A percentile compares a stretch with the other conserved stretches of the same genome.
Evolutionary conservation across 225 moss, liverwort and hornwort species (phyloP).

Genomic region (Antitrichia curtipendula): DNA sequence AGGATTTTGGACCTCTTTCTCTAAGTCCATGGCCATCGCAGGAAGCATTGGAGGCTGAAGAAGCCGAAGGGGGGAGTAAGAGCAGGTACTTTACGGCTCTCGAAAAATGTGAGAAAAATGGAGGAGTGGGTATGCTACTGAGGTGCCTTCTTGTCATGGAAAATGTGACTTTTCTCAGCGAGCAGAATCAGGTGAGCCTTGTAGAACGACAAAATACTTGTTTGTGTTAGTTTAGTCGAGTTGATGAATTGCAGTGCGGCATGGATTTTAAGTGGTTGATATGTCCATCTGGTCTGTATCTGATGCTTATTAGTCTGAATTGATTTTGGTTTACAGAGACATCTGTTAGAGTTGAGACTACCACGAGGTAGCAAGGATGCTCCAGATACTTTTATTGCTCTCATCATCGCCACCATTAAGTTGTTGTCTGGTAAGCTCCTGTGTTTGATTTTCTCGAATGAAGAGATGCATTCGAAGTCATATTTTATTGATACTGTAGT

Average conservation of each 20-base stretch:
- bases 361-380: conserved; percentile 59
- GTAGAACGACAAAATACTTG: neutral
- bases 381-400: conserved; percentile 77
- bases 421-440: conserved; percentile 65
- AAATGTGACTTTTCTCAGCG: conserved; percentile 95
- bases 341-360: conserved; percentile 78
- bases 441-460: neutral
- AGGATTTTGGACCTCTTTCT: neutral
- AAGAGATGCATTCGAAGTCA: neutral
- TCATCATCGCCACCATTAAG: conserved; percentile 78
- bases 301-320: neutral
- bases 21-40: conserved; percentile 16
- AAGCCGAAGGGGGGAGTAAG: conserved; percentile 32
- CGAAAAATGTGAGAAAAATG: conserved; percentile 76
- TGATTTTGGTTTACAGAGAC: conserved; percentile 46
- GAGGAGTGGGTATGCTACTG: conserved; percentile 83
- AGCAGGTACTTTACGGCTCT: conserved; percentile 49
- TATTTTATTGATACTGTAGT: neutral
- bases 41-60: conserved; percentile 73
- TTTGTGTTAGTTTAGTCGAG: neutral
- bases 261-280: neutral
- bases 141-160: conserved; percentile 98
- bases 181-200: conserved; percentile 77
- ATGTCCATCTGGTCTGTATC: neutral
- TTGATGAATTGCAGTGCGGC: neutral